Evolutionary conservation across 2,329 filamentous ascomycete genomes (phyloP), one percentile per base, ranked within the genome.

Genomic region (Bipolaris victoriae): DNA sequence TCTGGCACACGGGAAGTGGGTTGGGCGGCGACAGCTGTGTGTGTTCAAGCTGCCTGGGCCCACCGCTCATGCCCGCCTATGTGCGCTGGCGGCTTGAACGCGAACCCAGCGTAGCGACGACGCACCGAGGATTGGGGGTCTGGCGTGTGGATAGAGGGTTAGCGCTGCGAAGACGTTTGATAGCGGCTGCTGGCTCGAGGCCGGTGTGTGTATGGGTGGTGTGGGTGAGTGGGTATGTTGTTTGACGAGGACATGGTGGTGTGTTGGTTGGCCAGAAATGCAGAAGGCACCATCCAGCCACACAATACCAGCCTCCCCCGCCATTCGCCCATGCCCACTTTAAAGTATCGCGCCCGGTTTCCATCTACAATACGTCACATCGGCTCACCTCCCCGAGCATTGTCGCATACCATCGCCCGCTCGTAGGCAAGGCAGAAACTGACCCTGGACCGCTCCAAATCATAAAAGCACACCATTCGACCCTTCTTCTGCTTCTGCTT

Each of bases 281-380:
- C 39, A 37, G 37, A 47, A 60, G 59, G 60, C 55, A 59, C 39
- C 11, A 24, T 55, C 67, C 67, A 70, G 65, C 66, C 67, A 64
- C 63, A 48, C 39, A 39, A 46, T 56, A 61, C 64, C 65, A 66
- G 61, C 61, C 63, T 65, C 58, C 63, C 66, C 67, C 67, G 65
- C 65, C 33, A 52, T 58, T 33, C 54, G 60, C 51, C 39, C 54
- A 39, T 52, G 31, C 39, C 49, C 44, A 49, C 49, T 57, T 56
- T 41, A 55, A 50, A 36, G 51, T 55, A 50, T 37, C 39, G 40
- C 36, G 49, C 43, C 54, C 54, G 46, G 65, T 61, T 68, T 68
- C 55, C 53, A 52, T 49, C 45, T 55, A 52, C 51, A 22, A 60
- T 69, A 70, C 67, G 67, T 70, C 67, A 69, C 66, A 20, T 49